Conservation (phyloP, 208 protist species). For the Wallacemonas sp. region DNA sequence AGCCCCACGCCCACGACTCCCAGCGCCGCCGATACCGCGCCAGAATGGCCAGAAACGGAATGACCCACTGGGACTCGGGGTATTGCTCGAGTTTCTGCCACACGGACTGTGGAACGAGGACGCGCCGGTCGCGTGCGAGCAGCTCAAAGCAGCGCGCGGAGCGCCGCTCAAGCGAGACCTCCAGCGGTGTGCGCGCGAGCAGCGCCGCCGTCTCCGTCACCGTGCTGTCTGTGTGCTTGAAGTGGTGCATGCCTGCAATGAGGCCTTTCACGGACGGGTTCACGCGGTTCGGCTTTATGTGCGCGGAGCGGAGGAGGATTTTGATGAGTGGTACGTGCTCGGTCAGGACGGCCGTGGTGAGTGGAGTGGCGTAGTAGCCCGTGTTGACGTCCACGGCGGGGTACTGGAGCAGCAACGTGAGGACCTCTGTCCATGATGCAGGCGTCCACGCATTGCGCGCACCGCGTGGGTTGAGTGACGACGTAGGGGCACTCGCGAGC, state of each 20-base stretch:
- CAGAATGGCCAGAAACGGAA: constrained; percentile 33
- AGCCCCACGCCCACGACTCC: constrained; percentile 43
- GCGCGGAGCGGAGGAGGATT: constrained; percentile 32
- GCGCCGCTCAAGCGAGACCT: constrained; percentile 25
- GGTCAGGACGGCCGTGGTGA: constrained; percentile 34
- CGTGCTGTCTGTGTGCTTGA: constrained; percentile 27
- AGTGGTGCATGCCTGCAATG: constrained; percentile 20
- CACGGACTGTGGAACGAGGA: constrained; percentile 25
- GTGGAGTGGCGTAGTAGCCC: constrained; percentile 37
- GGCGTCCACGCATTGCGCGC: neutral
- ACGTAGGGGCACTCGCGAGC: no score
- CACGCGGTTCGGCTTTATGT: constrained; percentile 27
- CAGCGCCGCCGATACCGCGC: constrained; percentile 29
- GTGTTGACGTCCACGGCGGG: constrained; percentile 44
- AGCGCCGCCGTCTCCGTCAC: constrained; percentile 15
- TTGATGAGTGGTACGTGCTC: constrained; percentile 23
- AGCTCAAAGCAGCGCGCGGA: constrained; percentile 24
- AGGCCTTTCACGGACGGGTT: constrained; percentile 23
- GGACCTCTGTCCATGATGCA: constrained; percentile 25
- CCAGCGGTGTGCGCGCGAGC: constrained; percentile 26
- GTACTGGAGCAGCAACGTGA: constrained; percentile 33
- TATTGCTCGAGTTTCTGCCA: constrained; percentile 30
- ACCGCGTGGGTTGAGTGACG: no score
- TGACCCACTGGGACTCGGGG: constrained; percentile 13
- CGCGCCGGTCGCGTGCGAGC: constrained; percentile 29